Evolutionary conservation across 148 eudicot genomes (phyloP).

Genomic region (Camellia japonica): DNA sequence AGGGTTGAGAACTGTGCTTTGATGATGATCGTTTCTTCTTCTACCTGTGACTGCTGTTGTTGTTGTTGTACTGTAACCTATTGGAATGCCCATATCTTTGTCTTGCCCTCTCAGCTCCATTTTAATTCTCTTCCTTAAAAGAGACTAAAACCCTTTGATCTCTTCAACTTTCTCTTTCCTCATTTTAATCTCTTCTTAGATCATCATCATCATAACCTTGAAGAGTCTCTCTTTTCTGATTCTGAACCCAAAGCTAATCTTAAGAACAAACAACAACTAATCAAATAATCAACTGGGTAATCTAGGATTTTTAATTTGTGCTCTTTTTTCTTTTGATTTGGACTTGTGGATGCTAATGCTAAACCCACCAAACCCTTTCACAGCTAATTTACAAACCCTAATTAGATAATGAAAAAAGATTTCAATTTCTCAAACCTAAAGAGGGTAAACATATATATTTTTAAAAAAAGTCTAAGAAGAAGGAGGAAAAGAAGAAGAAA

Average conservation of each 20-base stretch:
- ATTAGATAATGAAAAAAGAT: no score
- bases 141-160: not conserved
- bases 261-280: not conserved
- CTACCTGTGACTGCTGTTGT: not conserved
- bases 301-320: not conserved
- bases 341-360: conserved; percentile 8
- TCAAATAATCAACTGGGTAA: not conserved
- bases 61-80: conserved; percentile 16
- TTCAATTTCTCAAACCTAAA: no score
- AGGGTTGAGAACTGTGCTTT: conserved; percentile 20
- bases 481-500: not conserved
- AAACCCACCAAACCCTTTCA: conserved; percentile 22
- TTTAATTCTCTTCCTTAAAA: not conserved
- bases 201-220: not conserved
- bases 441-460: no score
- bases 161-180: not conserved
- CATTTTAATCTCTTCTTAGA: not conserved
- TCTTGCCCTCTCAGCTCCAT: conserved; percentile 34
- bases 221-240: not conserved
- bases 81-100: conserved; percentile 15
- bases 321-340: conserved; percentile 10
- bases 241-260: not conserved
- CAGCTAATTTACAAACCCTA: conserved; percentile 1
- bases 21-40: not conserved
- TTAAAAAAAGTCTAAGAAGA: no score